Evolutionary conservation across 164 flowering plant genomes (phyloP).

Genomic region (Hamamelis virginiana): DNA sequence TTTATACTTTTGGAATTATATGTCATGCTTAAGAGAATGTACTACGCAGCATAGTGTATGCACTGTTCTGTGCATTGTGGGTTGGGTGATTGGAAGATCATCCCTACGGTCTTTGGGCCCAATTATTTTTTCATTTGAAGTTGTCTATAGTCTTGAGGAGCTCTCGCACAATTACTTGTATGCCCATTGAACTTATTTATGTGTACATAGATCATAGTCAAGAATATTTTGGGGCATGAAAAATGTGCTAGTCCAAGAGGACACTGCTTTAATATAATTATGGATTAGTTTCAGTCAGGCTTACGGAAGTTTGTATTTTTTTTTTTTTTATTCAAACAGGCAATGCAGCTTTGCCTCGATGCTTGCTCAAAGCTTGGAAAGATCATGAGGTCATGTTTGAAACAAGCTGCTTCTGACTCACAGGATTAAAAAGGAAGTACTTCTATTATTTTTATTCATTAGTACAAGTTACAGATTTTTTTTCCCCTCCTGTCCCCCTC

Average conservation of each 20-base stretch:
- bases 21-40: background rate
- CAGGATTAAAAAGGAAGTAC: conserved; percentile 13
- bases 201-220: background rate
- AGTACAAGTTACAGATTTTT: background rate
- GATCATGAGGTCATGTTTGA: conserved; percentile 78
- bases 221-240: background rate
- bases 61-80: background rate
- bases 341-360: conserved; percentile 83
- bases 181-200: no score
- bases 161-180: no score
- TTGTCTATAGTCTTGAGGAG: no score
- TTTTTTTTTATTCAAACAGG: conserved; percentile 45
- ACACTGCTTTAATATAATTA: background rate
- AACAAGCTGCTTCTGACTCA: conserved; percentile 57
- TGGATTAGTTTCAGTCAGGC: background rate
- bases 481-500: no score
- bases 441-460: background rate
- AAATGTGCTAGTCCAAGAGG: background rate
- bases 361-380: conserved; percentile 80
- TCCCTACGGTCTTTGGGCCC: no score
- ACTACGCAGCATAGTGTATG: background rate
- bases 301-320: background rate
- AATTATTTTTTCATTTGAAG: no score
- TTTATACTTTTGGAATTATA: background rate
- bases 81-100: background rate